Percentiles rank a stretch among this genome's conserved stretches.
Evolutionary conservation across 2,329 filamentous ascomycete genomes (phyloP).

Genomic region (Monosporascus cannonballus): DNA sequence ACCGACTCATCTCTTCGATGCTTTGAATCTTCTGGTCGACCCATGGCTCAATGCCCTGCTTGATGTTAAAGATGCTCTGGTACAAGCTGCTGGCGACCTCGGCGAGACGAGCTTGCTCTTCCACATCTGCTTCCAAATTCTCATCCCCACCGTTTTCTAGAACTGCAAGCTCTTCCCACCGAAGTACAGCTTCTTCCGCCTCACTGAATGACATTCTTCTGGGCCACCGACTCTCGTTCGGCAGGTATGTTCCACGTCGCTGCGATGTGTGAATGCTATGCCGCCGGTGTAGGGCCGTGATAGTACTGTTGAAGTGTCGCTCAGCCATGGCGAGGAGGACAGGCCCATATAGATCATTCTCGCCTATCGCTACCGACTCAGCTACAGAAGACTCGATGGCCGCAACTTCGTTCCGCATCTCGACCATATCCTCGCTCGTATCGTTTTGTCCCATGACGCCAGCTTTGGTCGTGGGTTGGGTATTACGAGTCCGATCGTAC

Average conservation of each 20-base stretch:
- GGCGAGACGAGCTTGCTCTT: constrained; percentile 24
- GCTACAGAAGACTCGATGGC: constrained; percentile 48
- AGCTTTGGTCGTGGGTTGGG: constrained; percentile 4
- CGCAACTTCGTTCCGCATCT: constrained; percentile 15
- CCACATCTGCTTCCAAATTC: constrained; percentile 18
- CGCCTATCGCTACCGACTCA: constrained; percentile 49
- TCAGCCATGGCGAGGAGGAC: constrained; percentile 43
- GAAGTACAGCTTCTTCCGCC: constrained; percentile 67
- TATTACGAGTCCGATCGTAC: constrained; percentile 8
- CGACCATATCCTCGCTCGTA: constrained; percentile 13
- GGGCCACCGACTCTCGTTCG: constrained; percentile 59
- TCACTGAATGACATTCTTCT: constrained; percentile 70
- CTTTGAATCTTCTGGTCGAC: constrained; percentile 49
- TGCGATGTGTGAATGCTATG: constrained; percentile 45
- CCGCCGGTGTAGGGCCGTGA: constrained; percentile 54
- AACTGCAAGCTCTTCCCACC: constrained; percentile 53
- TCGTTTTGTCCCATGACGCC: constrained; percentile 11
- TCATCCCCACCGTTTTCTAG: constrained; percentile 28
- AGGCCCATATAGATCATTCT: constrained; percentile 51
- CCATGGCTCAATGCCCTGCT: constrained; percentile 52
- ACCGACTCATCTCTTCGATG: constrained; percentile 54
- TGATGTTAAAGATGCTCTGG: constrained; percentile 44
- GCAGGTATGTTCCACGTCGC: constrained; percentile 21
- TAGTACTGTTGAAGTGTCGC: constrained; percentile 34
- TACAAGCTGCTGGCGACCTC: constrained; percentile 54